Conservation (phyloP, 371 early-diverging fungal species). For the Mortierella polycephala region DNA sequence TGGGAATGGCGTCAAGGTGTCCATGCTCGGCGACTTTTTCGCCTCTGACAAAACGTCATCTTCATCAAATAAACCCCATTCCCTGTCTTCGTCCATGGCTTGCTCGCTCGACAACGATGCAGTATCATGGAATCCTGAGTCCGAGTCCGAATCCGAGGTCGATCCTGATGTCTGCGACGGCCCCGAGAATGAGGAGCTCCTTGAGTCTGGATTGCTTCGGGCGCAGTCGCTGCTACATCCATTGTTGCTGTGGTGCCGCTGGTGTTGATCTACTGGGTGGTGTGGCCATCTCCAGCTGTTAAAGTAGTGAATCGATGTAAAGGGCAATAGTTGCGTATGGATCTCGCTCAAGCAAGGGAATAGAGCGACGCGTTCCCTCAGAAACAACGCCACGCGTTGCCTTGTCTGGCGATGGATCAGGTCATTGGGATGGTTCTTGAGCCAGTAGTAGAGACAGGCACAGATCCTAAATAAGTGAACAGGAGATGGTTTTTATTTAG, state of each 20-base stretch:
- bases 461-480: constrained; percentile 55
- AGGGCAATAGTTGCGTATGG: constrained; percentile 30
- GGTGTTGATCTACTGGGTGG: too few relatives aligned
- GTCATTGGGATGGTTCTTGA: constrained; percentile 66
- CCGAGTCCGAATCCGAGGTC: constrained; percentile 29
- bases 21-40: constrained; percentile 5
- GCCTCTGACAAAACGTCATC: constrained; percentile 25
- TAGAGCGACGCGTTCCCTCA: constrained; percentile 46
- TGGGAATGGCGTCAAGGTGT: constrained; percentile 10
- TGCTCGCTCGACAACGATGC: constrained; percentile 11
- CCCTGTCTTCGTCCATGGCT: constrained; percentile 48
- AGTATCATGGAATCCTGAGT: constrained; percentile 32
- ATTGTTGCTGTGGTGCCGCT: not conserved
- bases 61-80: constrained; percentile 48
- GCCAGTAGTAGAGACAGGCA: constrained; percentile 61
- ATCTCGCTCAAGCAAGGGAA: constrained; percentile 39
- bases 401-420: constrained; percentile 61
- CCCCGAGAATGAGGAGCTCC: constrained; percentile 22
- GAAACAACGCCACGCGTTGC: constrained; percentile 57
- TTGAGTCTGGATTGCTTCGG: constrained; percentile 3
- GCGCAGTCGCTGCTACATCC: too few relatives aligned
- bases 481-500: not conserved
- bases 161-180: not conserved
- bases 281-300: constrained; percentile 44
- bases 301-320: constrained; percentile 48